A percentile compares a stretch with the other conserved stretches of the same genome.
These are phyloP conservation scores for Trichoderma brevicompactum DNA, from an alignment of 2,329 filamentous ascomycete species.

Conservation along the genomic window DNA sequence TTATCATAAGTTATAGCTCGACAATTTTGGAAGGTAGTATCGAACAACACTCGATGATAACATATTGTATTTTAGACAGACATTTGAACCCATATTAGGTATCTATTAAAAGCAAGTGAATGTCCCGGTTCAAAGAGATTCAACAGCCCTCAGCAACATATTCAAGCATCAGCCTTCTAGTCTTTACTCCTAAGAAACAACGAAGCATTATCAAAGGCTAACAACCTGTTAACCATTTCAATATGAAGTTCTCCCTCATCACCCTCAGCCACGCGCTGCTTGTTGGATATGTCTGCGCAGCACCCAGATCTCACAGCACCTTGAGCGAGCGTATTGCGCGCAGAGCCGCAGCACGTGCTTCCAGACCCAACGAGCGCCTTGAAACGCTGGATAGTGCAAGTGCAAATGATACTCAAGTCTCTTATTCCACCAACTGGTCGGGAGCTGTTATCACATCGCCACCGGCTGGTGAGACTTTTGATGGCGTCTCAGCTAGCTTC, in stretches of 20 bases:
- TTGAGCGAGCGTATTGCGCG: background rate
- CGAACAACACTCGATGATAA: background rate
- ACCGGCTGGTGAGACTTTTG: constrained; percentile 8
- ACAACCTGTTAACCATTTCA: background rate
- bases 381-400: background rate
- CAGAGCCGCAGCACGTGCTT: background rate
- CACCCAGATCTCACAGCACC: background rate
- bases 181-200: background rate
- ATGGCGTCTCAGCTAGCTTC: constrained; percentile 14
- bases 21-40: constrained; percentile 12
- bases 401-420: background rate
- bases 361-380: background rate
- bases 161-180: background rate
- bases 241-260: constrained; percentile 13
- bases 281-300: constrained; percentile 1
- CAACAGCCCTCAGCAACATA: background rate
- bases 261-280: constrained; percentile 17
- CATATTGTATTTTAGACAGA: background rate
- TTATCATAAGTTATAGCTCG: background rate
- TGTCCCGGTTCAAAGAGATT: background rate
- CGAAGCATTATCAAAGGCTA: background rate
- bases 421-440: constrained; percentile 17
- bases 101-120: constrained; percentile 15
- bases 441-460: constrained; percentile 18
- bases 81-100: background rate